A percentile compares a stretch with the other conserved stretches of the same genome.
Conservation (phyloP, 78 protist genomes). For the Dictyostelium citrinum region DNA sequence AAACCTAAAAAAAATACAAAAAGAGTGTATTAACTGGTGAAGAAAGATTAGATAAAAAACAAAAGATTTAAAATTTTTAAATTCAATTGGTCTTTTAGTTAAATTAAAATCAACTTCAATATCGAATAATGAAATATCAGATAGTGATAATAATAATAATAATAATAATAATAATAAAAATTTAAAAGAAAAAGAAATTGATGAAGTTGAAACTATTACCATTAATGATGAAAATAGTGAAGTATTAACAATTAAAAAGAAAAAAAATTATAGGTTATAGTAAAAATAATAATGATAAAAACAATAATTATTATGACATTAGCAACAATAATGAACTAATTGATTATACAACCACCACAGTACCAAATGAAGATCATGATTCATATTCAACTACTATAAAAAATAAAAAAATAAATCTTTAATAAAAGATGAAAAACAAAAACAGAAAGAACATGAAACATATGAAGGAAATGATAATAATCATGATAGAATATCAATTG, state of each 20-base stretch:
- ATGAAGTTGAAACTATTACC: not conserved
- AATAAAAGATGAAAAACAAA: not conserved
- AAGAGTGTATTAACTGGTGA: slow-evolving; percentile 21
- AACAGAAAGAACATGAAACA: not conserved
- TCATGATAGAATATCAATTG: not conserved
- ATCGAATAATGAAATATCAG: not conserved
- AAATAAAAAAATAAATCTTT: not conserved
- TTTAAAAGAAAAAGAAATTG: not conserved
- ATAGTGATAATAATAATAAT: not conserved
- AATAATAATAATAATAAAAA: not conserved
- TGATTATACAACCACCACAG: not conserved
- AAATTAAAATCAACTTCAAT: not conserved
- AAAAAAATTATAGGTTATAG: not conserved
- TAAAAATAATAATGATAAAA: not conserved
- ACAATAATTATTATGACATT: not conserved
- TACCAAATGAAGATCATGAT: not conserved
- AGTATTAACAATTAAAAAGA: not conserved
- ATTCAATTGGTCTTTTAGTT: slow-evolving; percentile 2
- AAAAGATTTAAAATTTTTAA: not conserved
- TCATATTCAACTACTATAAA: not conserved
- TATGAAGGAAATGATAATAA: not conserved
- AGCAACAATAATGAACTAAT: not conserved
- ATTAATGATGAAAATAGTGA: not conserved
- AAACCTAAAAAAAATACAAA: not conserved
- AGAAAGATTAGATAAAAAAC: not conserved